A percentile compares a stretch with the other conserved stretches of the same genome.
Evolutionary conservation across 768 basidiomycete genomes (phyloP).

Genomic region (Lactarius psammicola): DNA sequence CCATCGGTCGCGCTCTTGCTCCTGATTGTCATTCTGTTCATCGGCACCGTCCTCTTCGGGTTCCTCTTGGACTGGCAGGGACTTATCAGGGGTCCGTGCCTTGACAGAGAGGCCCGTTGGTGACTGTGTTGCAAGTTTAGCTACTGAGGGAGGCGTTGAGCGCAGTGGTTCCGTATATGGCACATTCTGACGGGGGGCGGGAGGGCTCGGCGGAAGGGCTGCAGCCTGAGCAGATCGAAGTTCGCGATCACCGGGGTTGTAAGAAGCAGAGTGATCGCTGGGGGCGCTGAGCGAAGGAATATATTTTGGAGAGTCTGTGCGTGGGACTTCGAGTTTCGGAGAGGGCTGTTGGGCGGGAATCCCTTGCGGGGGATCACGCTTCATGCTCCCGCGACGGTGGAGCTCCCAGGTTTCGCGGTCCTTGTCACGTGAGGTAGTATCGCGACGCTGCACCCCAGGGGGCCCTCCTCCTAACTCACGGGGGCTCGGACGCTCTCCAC

Average conservation of each 20-base stretch:
- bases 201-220: conserved; percentile 23
- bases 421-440: conserved; percentile 19
- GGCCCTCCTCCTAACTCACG: conserved; percentile 17
- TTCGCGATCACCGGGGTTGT: conserved; percentile 26
- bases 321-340: conserved; percentile 20
- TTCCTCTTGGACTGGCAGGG: conserved; percentile 30
- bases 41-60: conserved; percentile 23
- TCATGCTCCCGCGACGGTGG: conserved; percentile 26
- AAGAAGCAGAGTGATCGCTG: conserved; percentile 17
- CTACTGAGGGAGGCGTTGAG: conserved; percentile 21
- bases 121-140: conserved; percentile 20
- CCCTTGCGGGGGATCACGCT: conserved; percentile 17
- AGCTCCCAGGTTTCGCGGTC: conserved; percentile 22
- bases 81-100: conserved; percentile 29
- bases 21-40: conserved; percentile 15
- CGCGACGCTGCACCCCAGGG: conserved; percentile 18
- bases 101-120: conserved; percentile 23
- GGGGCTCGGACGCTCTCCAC: conserved; percentile 21
- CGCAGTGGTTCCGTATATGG: conserved; percentile 23
- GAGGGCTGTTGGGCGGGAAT: conserved; percentile 19
- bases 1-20: conserved; percentile 25
- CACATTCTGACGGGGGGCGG: conserved; percentile 16
- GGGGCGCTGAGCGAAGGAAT: conserved; percentile 25
- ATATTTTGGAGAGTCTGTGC: conserved; percentile 24
- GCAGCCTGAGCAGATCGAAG: conserved; percentile 20